Conservation (phyloP, 352 stramenopile species). For the Pythium sukuiense region DNA sequence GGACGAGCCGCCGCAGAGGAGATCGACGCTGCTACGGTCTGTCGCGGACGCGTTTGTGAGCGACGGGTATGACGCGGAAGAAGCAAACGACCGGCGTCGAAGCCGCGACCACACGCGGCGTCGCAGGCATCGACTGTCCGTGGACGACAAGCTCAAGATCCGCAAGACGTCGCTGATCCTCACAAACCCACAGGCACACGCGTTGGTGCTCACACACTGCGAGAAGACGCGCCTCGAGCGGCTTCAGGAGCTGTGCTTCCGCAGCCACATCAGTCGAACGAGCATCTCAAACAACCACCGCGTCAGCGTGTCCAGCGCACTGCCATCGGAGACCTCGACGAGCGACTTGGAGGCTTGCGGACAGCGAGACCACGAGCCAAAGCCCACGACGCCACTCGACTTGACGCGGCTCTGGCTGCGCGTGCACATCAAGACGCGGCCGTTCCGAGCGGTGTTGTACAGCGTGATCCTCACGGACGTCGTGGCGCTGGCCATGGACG, state of each 20-base stretch:
- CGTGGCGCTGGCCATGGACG: conserved; percentile 58
- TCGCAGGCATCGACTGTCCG: conserved; percentile 28
- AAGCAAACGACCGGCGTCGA: not conserved
- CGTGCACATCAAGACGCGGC: conserved; percentile 39
- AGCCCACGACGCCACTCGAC: conserved; percentile 1
- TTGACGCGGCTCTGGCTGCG: conserved; percentile 30
- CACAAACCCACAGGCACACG: conserved; percentile 35
- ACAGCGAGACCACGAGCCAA: not conserved
- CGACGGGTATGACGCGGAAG: conserved; percentile 6
- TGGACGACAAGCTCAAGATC: conserved; percentile 43
- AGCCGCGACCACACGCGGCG: conserved; percentile 2
- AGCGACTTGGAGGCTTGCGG: not conserved
- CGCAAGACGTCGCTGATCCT: conserved; percentile 56
- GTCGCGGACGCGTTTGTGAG: conserved; percentile 18
- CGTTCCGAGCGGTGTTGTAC: conserved; percentile 49
- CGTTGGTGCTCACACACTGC: conserved; percentile 41
- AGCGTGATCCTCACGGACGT: conserved; percentile 52
- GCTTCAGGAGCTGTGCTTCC: conserved; percentile 44
- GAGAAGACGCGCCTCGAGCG: conserved; percentile 44
- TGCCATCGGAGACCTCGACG: conserved; percentile 10
- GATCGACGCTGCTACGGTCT: conserved; percentile 17
- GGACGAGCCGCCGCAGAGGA: not conserved
- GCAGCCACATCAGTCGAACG: not conserved
- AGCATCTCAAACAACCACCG: not conserved
- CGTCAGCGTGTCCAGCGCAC: conserved; percentile 1